Percentiles rank a stretch among this genome's conserved stretches.
Conservation (phyloP, 2,329 filamentous ascomycete species). For the Coleophoma eucalyptorum region DNA sequence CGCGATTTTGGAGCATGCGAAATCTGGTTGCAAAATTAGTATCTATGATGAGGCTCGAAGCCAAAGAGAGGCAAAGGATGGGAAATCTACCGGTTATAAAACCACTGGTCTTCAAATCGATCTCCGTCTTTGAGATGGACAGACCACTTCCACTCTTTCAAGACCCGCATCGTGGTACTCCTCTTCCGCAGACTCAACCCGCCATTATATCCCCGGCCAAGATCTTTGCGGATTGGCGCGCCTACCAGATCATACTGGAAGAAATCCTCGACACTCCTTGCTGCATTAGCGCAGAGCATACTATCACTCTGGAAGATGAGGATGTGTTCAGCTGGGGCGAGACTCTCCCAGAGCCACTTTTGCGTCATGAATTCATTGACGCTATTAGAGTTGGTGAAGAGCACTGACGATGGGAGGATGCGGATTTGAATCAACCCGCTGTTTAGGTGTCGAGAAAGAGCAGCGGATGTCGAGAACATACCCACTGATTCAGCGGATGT, state of each 20-base stretch:
- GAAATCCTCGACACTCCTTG: constrained; percentile 28
- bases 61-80: neutral
- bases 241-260: constrained; percentile 32
- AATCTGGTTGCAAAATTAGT: constrained; percentile 9
- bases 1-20: constrained; percentile 13
- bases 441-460: constrained; percentile 32
- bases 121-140: constrained; percentile 14
- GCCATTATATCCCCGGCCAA: constrained; percentile 28
- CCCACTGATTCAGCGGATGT: constrained; percentile 27
- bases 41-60: neutral
- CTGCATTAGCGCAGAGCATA: constrained; percentile 30
- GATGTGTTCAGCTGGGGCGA: constrained; percentile 28
- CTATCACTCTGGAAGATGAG: constrained; percentile 32
- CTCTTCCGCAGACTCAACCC: constrained; percentile 34
- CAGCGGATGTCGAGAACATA: constrained; percentile 26
- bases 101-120: constrained; percentile 26
- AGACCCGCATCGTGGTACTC: constrained; percentile 26
- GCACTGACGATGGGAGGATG: constrained; percentile 30
- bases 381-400: constrained; percentile 27
- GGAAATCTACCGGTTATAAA: constrained; percentile 18
- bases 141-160: constrained; percentile 21
- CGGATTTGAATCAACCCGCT: constrained; percentile 32
- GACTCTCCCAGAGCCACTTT: constrained; percentile 29
- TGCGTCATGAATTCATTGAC: constrained; percentile 26
- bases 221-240: constrained; percentile 23